phyloP scores from a whole-genome alignment of 1,284 basidiomycete species.

The Filobasidium uniguttulatum region DNA sequence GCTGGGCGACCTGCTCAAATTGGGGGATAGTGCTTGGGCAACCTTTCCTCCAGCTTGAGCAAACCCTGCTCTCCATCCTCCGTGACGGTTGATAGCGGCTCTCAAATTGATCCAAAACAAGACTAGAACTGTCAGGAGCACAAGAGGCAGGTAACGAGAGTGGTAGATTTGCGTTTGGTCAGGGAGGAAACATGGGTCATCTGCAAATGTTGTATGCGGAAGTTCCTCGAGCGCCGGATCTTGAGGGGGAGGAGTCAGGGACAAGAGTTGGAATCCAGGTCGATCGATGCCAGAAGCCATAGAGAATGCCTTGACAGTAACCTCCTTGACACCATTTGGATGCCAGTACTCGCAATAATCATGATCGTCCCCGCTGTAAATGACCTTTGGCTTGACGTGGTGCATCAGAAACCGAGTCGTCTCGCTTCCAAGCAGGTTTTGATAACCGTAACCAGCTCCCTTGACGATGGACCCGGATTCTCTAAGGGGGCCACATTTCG shows the following conservation, averaged over 20 bases:
- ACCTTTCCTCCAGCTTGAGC: conserved; percentile 16
- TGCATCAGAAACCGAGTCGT: conserved; percentile 57
- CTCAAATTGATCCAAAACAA: conserved; percentile 33
- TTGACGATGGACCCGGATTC: conserved; percentile 58
- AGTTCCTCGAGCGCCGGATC: background rate
- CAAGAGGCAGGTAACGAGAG: conserved; percentile 46
- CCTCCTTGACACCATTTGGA: conserved; percentile 43
- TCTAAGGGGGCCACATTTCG: conserved; percentile 58
- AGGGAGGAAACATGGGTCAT: conserved; percentile 53
- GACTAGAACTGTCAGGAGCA: conserved; percentile 38
- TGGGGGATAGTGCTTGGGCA: conserved; percentile 11
- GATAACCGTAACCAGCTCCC: conserved; percentile 64
- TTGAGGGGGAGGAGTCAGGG: conserved; percentile 44
- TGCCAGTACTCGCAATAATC: conserved; percentile 72
- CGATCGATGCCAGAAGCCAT: conserved; percentile 59
- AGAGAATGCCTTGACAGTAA: conserved; percentile 74
- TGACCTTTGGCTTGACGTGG: conserved; percentile 48
- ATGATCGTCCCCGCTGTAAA: conserved; percentile 77
- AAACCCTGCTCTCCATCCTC: conserved; percentile 4
- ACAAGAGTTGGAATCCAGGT: conserved; percentile 75
- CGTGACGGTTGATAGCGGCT: conserved; percentile 17
- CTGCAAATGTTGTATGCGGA: conserved; percentile 38
- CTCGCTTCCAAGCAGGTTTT: conserved; percentile 61
- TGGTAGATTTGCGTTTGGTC: conserved; percentile 52
- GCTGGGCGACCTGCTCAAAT: conserved; percentile 12